Percentiles rank a stretch among this genome's conserved stretches.
Conservation (phyloP, 2,329 filamentous ascomycete species). For the Colletotrichum phormii region DNA sequence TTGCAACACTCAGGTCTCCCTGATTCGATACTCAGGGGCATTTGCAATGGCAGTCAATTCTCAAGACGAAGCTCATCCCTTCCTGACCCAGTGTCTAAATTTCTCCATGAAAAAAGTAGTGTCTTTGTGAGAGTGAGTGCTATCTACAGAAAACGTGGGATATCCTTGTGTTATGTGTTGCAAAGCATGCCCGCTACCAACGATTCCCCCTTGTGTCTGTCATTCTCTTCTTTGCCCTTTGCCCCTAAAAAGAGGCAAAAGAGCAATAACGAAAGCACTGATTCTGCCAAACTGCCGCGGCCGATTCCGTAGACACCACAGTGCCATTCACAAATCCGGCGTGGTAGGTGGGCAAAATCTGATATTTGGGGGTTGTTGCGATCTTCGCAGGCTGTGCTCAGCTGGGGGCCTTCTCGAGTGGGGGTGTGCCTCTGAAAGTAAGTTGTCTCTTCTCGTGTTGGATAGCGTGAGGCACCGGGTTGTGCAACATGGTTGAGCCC, state of each 20-base stretch:
- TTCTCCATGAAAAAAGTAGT: conserved; percentile 24
- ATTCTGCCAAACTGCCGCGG: neutral
- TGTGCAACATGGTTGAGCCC: conserved; percentile 28
- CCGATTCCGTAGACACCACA: neutral
- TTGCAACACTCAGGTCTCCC: conserved; percentile 13
- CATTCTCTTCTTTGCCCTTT: neutral
- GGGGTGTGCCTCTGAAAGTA: conserved; percentile 17
- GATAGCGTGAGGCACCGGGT: conserved; percentile 18
- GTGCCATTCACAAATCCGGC: neutral
- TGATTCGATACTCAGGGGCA: conserved; percentile 14
- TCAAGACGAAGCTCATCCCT: conserved; percentile 31
- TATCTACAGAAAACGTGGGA: conserved; percentile 45
- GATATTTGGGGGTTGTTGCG: conserved; percentile 12
- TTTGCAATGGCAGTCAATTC: conserved; percentile 35
- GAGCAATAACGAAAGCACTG: conserved; percentile 15
- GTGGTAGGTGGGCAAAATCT: neutral
- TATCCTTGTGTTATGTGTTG: conserved; percentile 42
- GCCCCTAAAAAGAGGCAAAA: neutral
- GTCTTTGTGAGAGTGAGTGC: conserved; percentile 35
- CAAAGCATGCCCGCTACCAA: conserved; percentile 35
- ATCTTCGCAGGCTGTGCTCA: conserved; percentile 19
- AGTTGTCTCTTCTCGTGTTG: conserved; percentile 5
- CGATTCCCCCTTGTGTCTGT: neutral
- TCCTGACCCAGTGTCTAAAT: conserved; percentile 29
- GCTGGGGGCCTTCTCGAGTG: conserved; percentile 3